These are phyloP conservation scores for Trichosporon faecale DNA, from an alignment of 1,284 basidiomycete species.

Conservation along the genomic window DNA sequence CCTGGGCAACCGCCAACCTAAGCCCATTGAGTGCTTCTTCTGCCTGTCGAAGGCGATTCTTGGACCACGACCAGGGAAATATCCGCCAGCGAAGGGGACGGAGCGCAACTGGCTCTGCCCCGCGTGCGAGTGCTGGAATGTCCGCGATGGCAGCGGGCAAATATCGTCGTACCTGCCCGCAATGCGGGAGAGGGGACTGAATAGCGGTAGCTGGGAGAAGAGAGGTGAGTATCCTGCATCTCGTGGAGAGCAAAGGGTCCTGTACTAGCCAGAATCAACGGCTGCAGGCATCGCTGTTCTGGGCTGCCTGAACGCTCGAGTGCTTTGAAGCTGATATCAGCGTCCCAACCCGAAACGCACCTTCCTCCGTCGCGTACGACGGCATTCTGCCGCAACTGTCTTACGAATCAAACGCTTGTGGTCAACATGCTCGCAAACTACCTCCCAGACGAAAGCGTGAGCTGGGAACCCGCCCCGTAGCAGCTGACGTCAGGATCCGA, in stretches of 20 bases:
- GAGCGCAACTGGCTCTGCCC: slow-evolving; percentile 38
- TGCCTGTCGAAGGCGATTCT: slow-evolving; percentile 39
- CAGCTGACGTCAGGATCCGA: slow-evolving; percentile 60
- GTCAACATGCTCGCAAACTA: slow-evolving; percentile 83
- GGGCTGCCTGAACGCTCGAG: background rate
- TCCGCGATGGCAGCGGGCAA: slow-evolving; percentile 57
- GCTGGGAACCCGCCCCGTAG: background rate
- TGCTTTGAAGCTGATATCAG: slow-evolving; percentile 29
- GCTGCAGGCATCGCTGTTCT: background rate
- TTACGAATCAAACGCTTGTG: slow-evolving; percentile 83
- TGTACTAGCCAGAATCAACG: slow-evolving; percentile 27
- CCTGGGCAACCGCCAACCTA: slow-evolving; percentile 25
- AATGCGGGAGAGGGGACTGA: slow-evolving; percentile 73
- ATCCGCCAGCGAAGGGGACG: slow-evolving; percentile 26
- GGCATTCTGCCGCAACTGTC: slow-evolving; percentile 78
- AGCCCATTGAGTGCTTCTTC: slow-evolving; percentile 46
- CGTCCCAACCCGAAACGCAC: slow-evolving; percentile 22
- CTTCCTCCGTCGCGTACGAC: slow-evolving; percentile 33
- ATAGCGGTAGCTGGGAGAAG: slow-evolving; percentile 66
- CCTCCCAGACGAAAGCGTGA: slow-evolving; percentile 63
- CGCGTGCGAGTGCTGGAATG: slow-evolving; percentile 48
- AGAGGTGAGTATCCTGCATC: slow-evolving; percentile 59
- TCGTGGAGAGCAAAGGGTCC: background rate
- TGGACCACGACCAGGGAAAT: background rate
- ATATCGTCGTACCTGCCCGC: slow-evolving; percentile 80